These are phyloP conservation scores for Colletotrichum sp. DNA, from an alignment of 2,329 filamentous ascomycete species.

Conservation along the genomic window DNA sequence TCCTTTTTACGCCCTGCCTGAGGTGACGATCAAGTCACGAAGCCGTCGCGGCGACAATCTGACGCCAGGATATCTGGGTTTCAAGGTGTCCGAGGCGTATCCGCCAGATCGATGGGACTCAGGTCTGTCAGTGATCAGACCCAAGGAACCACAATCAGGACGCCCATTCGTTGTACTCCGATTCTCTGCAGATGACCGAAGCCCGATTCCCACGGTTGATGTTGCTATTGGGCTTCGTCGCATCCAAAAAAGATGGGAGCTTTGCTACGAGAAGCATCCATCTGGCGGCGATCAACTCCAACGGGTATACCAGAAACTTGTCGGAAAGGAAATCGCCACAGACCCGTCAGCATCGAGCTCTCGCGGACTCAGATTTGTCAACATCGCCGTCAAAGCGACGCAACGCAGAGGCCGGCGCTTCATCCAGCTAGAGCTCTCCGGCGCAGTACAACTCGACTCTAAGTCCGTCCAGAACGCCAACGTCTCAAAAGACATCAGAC, in stretches of 20 bases:
- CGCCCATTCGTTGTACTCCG: background rate
- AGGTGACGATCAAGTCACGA: background rate
- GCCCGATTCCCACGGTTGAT: background rate
- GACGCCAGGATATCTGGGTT: background rate
- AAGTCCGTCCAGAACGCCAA: background rate
- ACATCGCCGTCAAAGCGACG: background rate
- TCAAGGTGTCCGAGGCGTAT: background rate
- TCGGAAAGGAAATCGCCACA: accelerated
- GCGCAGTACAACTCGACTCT: background rate
- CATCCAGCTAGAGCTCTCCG: background rate
- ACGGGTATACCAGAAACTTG: background rate
- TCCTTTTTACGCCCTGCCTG: background rate
- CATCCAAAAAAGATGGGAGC: background rate
- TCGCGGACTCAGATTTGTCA: background rate
- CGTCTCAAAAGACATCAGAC: background rate
- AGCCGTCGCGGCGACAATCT: background rate
- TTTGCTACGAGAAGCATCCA: background rate
- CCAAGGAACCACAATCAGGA: background rate
- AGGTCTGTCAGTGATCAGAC: background rate
- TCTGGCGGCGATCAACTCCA: background rate
- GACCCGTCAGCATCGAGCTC: background rate
- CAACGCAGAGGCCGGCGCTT: background rate
- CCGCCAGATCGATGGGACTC: conserved; percentile 8
- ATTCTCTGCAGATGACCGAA: background rate
- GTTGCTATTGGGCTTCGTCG: background rate